Conservation (phyloP, 2,329 filamentous ascomycete species). For the Fusarium continuum region DNA sequence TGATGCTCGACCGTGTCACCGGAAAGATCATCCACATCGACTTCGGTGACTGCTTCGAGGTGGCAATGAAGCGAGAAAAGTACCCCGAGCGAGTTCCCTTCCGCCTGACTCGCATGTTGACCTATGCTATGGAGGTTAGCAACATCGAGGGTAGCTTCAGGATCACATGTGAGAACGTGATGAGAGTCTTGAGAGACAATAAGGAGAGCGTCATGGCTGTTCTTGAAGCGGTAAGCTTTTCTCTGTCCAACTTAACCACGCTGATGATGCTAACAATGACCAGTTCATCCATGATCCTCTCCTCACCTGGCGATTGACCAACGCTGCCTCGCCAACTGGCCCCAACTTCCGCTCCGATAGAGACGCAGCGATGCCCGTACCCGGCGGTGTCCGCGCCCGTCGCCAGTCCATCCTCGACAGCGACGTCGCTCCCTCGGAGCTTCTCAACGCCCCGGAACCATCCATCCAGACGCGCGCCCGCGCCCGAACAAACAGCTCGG, state of each 20-base stretch:
- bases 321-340: constrained; percentile 68
- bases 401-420: constrained; percentile 76
- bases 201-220: constrained; percentile 99
- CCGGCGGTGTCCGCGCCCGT: constrained; percentile 62
- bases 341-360: constrained; percentile 73
- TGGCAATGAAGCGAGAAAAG: constrained; percentile 99
- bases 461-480: constrained; percentile 60
- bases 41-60: constrained; percentile 99
- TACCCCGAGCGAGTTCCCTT: constrained; percentile 98
- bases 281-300: constrained; percentile 99
- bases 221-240: constrained; percentile 85
- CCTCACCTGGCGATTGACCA: constrained; percentile 91
- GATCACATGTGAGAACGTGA: constrained; percentile 97
- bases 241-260: too few species aligned
- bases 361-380: constrained; percentile 61
- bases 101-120: constrained; percentile 97
- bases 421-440: constrained; percentile 66
- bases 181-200: constrained; percentile 95
- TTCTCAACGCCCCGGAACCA: constrained; percentile 60
- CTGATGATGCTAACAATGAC: constrained; percentile 7
- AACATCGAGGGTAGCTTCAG: constrained; percentile 99
- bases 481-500: constrained; percentile 68
- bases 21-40: constrained; percentile 99
- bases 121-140: constrained; percentile 99
- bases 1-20: constrained; percentile 95